Evolutionary conservation across 805 yeast species (phyloP).

Genomic region (Starmerella stigmatis): DNA sequence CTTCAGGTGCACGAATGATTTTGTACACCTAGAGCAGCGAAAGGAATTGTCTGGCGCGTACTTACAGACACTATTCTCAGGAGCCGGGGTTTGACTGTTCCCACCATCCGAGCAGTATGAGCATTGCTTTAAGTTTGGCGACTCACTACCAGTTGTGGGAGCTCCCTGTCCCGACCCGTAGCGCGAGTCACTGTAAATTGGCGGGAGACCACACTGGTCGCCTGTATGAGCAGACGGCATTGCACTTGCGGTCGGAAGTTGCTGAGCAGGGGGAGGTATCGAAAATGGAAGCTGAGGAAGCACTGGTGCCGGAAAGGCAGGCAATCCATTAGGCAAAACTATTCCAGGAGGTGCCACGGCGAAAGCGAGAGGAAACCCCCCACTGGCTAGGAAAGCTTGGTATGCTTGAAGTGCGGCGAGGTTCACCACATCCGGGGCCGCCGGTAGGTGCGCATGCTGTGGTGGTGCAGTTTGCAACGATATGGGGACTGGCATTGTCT

Average conservation of each 20-base stretch:
- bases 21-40: not conserved
- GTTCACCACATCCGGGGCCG: not conserved
- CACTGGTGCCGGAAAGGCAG: not conserved
- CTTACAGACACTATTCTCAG: no score
- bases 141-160: no score
- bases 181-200: no score
- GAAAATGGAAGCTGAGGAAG: not conserved
- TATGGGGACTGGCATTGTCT: not conserved
- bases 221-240: no score
- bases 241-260: no score
- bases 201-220: no score
- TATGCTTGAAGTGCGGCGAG: not conserved
- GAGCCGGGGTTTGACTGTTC: no score
- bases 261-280: not conserved
- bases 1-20: not conserved
- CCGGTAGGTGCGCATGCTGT: not conserved
- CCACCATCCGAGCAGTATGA: no score
- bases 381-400: not conserved
- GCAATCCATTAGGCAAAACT: not conserved
- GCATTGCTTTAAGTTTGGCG: no score
- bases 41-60: no score
- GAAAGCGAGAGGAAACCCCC: not conserved
- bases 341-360: not conserved
- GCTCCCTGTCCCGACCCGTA: no score
- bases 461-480: not conserved